A percentile compares a stretch with the other conserved stretches of the same genome.
These are phyloP conservation scores for Boletales sp. DNA, from an alignment of 768 basidiomycete species.

Conservation along the genomic window DNA sequence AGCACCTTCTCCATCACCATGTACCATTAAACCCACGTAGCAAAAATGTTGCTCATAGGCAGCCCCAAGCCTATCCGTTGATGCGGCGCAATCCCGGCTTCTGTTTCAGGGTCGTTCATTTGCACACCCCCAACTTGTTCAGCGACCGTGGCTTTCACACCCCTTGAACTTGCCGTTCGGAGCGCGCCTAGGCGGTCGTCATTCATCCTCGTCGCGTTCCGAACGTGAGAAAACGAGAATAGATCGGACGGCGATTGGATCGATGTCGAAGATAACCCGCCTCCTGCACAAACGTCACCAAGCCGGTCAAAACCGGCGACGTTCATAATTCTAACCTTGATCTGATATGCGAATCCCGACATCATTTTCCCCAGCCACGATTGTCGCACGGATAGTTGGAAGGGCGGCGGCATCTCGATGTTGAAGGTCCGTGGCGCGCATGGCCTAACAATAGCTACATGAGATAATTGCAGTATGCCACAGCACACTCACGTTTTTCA, in stretches of 20 bases:
- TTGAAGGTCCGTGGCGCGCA: constrained; percentile 60
- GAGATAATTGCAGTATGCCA: neutral
- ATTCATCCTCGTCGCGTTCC: constrained; percentile 70
- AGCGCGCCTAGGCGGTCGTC: constrained; percentile 64
- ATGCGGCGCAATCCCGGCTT: constrained; percentile 48
- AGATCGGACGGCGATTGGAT: constrained; percentile 69
- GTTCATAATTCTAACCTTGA: constrained; percentile 50
- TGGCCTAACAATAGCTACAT: constrained; percentile 44
- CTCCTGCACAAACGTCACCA: constrained; percentile 43
- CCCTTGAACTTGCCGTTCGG: constrained; percentile 56
- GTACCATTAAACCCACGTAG: constrained; percentile 50
- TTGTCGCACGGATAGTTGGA: constrained; percentile 71
- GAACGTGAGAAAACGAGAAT: constrained; percentile 85
- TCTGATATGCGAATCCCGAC: constrained; percentile 87
- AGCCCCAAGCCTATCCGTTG: constrained; percentile 76
- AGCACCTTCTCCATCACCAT: neutral
- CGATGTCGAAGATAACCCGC: constrained; percentile 56
- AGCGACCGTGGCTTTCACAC: constrained; percentile 72
- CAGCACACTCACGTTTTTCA: constrained; percentile 71
- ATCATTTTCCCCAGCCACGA: constrained; percentile 69
- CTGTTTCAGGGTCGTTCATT: constrained; percentile 37
- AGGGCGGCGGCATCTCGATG: constrained; percentile 41
- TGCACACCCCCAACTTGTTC: constrained; percentile 65
- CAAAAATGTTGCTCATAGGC: constrained; percentile 87
- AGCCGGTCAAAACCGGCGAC: neutral